A percentile compares a stretch with the other conserved stretches of the same genome.
Conservation (phyloP, 2,329 filamentous ascomycete species). For the Aspergillus udagawae region DNA sequence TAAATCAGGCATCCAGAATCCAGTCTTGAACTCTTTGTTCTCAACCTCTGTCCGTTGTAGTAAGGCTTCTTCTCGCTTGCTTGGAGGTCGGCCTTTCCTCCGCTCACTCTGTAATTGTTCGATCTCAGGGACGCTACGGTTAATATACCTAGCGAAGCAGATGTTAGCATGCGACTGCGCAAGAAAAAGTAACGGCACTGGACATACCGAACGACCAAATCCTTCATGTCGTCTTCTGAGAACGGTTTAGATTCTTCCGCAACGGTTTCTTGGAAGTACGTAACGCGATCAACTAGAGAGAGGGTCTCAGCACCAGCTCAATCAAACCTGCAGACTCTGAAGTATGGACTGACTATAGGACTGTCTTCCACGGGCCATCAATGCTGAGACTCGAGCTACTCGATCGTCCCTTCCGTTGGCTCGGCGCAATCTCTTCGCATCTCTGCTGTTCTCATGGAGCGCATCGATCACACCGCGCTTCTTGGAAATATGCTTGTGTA, state of each 20-base stretch:
- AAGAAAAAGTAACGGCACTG: not conserved
- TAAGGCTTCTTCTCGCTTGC: slow-evolving; percentile 71
- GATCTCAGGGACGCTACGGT: slow-evolving; percentile 35
- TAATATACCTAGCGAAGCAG: slow-evolving; percentile 30
- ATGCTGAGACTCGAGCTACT: slow-evolving; percentile 66
- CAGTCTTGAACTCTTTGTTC: slow-evolving; percentile 73
- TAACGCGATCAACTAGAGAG: slow-evolving; percentile 58
- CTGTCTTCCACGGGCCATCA: slow-evolving; percentile 69
- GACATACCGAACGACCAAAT: slow-evolving; percentile 58
- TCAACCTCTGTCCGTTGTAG: slow-evolving; percentile 67
- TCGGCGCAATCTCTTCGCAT: slow-evolving; percentile 74
- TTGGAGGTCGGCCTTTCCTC: slow-evolving; percentile 75
- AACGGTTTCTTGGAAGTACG: slow-evolving; percentile 68
- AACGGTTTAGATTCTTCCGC: slow-evolving; percentile 29
- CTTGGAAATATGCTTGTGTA: slow-evolving; percentile 84
- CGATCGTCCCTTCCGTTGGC: slow-evolving; percentile 79
- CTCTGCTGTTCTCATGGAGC: slow-evolving; percentile 83
- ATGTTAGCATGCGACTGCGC: not conserved
- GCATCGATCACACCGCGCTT: slow-evolving; percentile 73
- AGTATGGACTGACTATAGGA: slow-evolving; percentile 55
- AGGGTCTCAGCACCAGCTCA: not conserved
- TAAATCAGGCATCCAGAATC: slow-evolving; percentile 78
- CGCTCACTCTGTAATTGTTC: slow-evolving; percentile 53
- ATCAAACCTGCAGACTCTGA: not conserved
- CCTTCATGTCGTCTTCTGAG: slow-evolving; percentile 35